Evolutionary conservation across 306 rosid species (phyloP).

Genomic region (Trifolium repens): DNA sequence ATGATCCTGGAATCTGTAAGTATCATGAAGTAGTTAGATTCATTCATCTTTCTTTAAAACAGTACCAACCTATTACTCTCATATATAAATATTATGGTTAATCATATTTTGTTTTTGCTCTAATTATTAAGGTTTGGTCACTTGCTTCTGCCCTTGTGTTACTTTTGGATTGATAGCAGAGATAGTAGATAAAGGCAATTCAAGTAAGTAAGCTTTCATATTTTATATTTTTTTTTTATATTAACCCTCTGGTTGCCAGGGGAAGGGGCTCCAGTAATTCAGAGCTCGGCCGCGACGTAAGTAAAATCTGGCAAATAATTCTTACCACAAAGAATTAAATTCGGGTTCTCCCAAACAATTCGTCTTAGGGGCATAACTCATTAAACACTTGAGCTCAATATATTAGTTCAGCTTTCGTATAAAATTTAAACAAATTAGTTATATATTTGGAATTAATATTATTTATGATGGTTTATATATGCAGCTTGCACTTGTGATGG

Average conservation of each 20-base stretch:
- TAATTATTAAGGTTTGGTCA: constrained; percentile 56
- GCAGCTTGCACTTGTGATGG: constrained; percentile 60
- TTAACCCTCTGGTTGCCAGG: no score
- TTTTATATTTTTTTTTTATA: no score
- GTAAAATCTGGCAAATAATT: no score
- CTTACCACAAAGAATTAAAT: no score
- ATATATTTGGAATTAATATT: neutral
- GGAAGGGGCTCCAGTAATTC: no score
- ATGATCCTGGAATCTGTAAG: constrained; percentile 70
- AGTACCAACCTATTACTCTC: neutral
- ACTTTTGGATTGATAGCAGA: constrained; percentile 75
- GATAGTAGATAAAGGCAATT: constrained; percentile 55
- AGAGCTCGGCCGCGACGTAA: no score
- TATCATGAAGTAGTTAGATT: constrained; percentile 1
- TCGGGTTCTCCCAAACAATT: no score
- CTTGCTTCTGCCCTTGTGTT: constrained; percentile 72
- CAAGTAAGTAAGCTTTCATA: constrained; percentile 47
- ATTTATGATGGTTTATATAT: neutral
- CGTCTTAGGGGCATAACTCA: no score
- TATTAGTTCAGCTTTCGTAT: neutral
- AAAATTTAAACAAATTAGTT: neutral
- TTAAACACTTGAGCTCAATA: no score
- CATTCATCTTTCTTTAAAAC: neutral
- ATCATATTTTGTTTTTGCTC: neutral
- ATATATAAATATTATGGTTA: neutral